phyloP scores from a whole-genome alignment of 2,329 filamentous ascomycete species.

The Gliomastix tumulicola region DNA sequence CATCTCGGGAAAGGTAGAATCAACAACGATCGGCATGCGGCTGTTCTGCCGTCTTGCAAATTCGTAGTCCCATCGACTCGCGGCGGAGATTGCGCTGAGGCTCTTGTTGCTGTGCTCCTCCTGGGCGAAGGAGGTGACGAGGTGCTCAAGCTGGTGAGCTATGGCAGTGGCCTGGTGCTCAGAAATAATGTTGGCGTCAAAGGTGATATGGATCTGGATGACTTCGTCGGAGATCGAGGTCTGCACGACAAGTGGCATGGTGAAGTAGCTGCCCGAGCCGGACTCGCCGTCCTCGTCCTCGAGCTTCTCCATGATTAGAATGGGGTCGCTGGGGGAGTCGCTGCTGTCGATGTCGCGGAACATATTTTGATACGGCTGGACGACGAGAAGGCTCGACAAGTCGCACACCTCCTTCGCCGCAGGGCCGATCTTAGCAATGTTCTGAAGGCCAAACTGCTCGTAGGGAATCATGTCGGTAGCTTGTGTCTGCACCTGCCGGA shows the following conservation, averaged over 20 bases:
- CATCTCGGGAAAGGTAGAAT: slow-evolving; percentile 27
- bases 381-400: slow-evolving; percentile 9
- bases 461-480: slow-evolving; percentile 5
- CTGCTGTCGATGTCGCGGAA: neutral
- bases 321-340: too few species aligned
- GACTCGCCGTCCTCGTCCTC: neutral
- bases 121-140: slow-evolving; percentile 3
- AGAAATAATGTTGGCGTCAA: slow-evolving; percentile 1
- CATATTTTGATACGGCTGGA: slow-evolving; percentile 3
- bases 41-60: slow-evolving; percentile 1
- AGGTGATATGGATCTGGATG: slow-evolving; percentile 4
- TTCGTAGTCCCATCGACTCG: neutral
- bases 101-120: neutral
- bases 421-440: slow-evolving; percentile 7
- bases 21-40: neutral
- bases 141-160: slow-evolving; percentile 2
- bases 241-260: slow-evolving; percentile 1
- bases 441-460: slow-evolving; percentile 12
- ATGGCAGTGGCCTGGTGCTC: slow-evolving; percentile 1
- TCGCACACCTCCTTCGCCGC: slow-evolving; percentile 6
- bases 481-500: slow-evolving; percentile 5
- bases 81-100: too few species aligned
- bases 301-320: too few species aligned
- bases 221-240: neutral
- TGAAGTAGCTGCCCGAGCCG: slow-evolving; percentile 8